Percentiles rank a stretch among this genome's conserved stretches.
Conservation (phyloP, 2,329 filamentous ascomycete species). For the Aspergillus ustus region DNA sequence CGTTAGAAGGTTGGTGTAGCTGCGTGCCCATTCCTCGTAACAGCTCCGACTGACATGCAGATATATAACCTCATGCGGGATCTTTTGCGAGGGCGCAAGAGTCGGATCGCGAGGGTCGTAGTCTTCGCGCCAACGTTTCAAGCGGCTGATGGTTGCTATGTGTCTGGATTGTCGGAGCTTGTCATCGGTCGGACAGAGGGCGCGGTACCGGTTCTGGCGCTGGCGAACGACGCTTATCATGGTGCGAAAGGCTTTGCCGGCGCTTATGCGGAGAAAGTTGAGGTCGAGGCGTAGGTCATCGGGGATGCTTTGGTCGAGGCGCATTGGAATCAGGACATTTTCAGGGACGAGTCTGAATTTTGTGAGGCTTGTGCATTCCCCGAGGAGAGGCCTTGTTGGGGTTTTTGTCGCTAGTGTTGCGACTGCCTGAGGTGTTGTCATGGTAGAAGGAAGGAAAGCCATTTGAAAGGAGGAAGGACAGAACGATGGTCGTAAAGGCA, state of each 20-base stretch:
- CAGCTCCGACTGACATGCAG: slow-evolving; percentile 28
- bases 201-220: slow-evolving; percentile 27
- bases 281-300: neutral
- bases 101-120: slow-evolving; percentile 20
- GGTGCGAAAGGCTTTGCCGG: neutral
- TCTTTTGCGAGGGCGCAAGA: slow-evolving; percentile 29
- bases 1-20: slow-evolving; percentile 15
- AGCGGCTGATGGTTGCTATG: slow-evolving; percentile 28
- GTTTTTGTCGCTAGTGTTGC: neutral
- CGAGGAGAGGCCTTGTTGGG: neutral
- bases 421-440: neutral
- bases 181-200: slow-evolving; percentile 29
- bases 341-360: neutral
- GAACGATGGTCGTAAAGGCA: neutral
- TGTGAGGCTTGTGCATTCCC: neutral
- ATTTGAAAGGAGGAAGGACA: neutral
- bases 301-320: neutral
- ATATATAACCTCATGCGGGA: slow-evolving; percentile 29
- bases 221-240: neutral
- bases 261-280: neutral
- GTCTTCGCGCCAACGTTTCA: slow-evolving; percentile 31
- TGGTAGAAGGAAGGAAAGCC: neutral
- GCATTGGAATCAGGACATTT: neutral
- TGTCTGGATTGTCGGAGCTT: slow-evolving; percentile 20
- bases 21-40: slow-evolving; percentile 23